A percentile compares a stretch with the other conserved stretches of the same genome.
Evolutionary conservation across 2,329 filamentous ascomycete genomes (phyloP).

Genomic region (Ascochyta lentis): DNA sequence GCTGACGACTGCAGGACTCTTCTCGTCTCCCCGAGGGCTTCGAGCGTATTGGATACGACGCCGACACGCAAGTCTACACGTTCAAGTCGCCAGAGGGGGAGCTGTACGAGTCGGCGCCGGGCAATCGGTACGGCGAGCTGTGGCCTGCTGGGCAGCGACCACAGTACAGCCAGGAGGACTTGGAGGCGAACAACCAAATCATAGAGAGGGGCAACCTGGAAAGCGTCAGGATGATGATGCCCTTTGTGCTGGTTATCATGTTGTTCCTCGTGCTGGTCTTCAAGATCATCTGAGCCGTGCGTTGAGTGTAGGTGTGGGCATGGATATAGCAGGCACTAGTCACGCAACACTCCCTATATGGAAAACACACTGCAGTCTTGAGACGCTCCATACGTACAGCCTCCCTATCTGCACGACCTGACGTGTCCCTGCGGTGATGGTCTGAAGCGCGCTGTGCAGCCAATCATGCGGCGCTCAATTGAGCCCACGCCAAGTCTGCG

Average conservation of each 20-base stretch:
- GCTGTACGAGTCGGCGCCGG: slow-evolving; percentile 60
- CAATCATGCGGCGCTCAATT: slow-evolving; percentile 5
- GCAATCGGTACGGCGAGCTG: slow-evolving; percentile 58
- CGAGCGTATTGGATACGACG: slow-evolving; percentile 63
- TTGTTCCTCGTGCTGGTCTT: slow-evolving; percentile 58
- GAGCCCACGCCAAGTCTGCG: slow-evolving; percentile 6
- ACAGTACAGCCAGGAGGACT: slow-evolving; percentile 19
- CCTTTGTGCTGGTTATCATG: slow-evolving; percentile 63
- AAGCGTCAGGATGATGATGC: slow-evolving; percentile 63
- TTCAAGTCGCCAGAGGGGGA: slow-evolving; percentile 59
- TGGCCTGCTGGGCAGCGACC: slow-evolving; percentile 25
- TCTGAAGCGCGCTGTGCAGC: background rate
- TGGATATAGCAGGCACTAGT: background rate
- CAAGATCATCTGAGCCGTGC: slow-evolving; percentile 5
- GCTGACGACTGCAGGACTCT: slow-evolving; percentile 49
- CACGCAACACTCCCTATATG: background rate
- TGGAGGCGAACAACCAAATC: slow-evolving; percentile 26
- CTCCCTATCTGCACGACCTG: background rate
- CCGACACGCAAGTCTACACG: slow-evolving; percentile 61
- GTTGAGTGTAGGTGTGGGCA: background rate
- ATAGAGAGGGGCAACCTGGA: slow-evolving; percentile 36
- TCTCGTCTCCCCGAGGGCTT: slow-evolving; percentile 64
- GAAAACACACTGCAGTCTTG: background rate
- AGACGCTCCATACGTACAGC: background rate
- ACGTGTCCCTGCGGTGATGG: background rate